A percentile compares a stretch with the other conserved stretches of the same genome.
Evolutionary conservation across 176 grass and related monocot species (phyloP).

Genomic region (Avena sativa): DNA sequence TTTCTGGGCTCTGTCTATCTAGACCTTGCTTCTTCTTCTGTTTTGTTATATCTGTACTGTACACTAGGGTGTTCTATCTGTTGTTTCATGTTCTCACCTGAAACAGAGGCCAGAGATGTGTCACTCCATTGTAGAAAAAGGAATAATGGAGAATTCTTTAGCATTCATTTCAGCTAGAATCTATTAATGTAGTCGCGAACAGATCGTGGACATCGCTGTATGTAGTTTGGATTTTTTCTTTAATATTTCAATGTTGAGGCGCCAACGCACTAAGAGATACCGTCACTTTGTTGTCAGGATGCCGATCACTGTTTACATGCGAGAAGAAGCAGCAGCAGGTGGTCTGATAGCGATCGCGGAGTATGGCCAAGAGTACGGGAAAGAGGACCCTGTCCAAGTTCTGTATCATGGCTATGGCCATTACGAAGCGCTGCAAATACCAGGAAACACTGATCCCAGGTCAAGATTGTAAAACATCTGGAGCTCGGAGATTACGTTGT

Average conservation of each 20-base stretch:
- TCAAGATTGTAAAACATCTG: conserved; percentile 52
- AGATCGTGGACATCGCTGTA: not conserved
- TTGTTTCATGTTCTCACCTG: not conserved
- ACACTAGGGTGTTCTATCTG: not conserved
- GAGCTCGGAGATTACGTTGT: not conserved
- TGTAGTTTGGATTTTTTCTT: not conserved
- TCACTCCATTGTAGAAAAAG: not conserved
- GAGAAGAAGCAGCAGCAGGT: conserved; percentile 50
- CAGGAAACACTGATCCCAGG: conserved; percentile 37
- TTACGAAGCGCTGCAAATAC: conserved; percentile 66
- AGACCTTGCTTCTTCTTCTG: not conserved
- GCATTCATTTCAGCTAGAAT: not conserved
- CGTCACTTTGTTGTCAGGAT: conserved; percentile 47
- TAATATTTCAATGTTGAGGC: not conserved
- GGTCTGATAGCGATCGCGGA: conserved; percentile 72
- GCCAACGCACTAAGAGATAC: not conserved
- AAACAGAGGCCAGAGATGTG: not conserved
- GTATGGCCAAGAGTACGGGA: conserved; percentile 79
- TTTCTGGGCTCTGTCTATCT: not conserved
- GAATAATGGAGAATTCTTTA: not conserved
- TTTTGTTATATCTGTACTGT: not conserved
- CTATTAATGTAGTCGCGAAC: not conserved
- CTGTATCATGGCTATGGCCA: conserved; percentile 81
- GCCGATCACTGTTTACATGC: conserved; percentile 80
- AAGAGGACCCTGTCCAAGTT: conserved; percentile 67